These are phyloP conservation scores for Vigna unguiculata DNA, from an alignment of 306 rosid species.

Conservation along the genomic window DNA sequence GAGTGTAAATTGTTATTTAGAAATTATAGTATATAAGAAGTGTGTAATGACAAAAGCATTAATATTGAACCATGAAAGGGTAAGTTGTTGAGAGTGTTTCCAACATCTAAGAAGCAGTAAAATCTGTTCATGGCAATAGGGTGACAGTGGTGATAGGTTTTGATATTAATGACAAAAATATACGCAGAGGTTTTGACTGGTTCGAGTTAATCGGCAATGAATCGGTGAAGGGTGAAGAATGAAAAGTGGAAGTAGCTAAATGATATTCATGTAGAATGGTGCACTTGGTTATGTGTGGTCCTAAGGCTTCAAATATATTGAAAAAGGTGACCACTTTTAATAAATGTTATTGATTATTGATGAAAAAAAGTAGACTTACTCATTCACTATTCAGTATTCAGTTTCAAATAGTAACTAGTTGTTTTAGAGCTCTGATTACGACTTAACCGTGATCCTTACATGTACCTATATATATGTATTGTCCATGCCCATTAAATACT, in stretches of 20 bases:
- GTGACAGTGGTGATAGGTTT: conserved; percentile 22
- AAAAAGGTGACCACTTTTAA: conserved; percentile 26
- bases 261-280: conserved; percentile 24
- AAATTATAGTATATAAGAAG: background rate
- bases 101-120: conserved; percentile 19
- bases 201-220: conserved; percentile 18
- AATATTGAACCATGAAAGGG: conserved; percentile 21
- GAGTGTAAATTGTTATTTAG: background rate
- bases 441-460: conserved; percentile 20
- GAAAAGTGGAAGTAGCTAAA: conserved; percentile 34
- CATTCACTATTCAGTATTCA: conserved; percentile 16
- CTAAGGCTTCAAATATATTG: conserved; percentile 29
- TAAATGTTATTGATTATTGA: conserved; percentile 31
- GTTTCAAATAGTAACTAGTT: conserved; percentile 11
- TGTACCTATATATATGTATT: background rate
- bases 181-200: conserved; percentile 4
- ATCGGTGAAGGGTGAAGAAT: conserved; percentile 31
- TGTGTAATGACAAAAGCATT: background rate
- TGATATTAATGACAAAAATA: conserved; percentile 23
- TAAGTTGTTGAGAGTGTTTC: conserved; percentile 8
- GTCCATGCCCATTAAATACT: conserved; percentile 24
- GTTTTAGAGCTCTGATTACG: conserved; percentile 19
- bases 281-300: conserved; percentile 44
- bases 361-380: conserved; percentile 17
- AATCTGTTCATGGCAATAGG: conserved; percentile 5